Conservation (phyloP, 306 rosid species). For the Carpinus fangiana region DNA sequence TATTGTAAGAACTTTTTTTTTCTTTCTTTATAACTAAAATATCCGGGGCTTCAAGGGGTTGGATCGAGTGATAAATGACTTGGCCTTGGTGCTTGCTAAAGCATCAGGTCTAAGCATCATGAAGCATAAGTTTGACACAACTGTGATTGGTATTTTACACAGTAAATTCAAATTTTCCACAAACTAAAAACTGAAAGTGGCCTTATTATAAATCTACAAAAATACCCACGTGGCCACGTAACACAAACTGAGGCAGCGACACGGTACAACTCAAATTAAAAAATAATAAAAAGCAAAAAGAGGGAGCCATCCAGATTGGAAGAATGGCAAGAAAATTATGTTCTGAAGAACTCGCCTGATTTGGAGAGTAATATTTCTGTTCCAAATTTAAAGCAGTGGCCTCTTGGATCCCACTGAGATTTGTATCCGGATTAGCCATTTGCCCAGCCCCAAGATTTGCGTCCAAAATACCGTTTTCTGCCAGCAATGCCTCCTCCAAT, state of each 20-base stretch:
- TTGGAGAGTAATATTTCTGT: slow-evolving; percentile 45
- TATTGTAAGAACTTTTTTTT: neutral
- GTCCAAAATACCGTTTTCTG: slow-evolving; percentile 66
- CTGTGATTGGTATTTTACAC: neutral
- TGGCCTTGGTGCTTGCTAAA: no score
- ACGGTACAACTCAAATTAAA: neutral
- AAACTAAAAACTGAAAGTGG: neutral
- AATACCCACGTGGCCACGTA: neutral
- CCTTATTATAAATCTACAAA: neutral
- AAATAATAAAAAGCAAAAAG: neutral
- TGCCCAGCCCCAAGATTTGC: slow-evolving; percentile 44
- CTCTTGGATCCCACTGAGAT: slow-evolving; percentile 36
- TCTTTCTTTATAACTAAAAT: no score
- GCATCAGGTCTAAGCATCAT: no score
- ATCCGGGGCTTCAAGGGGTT: no score
- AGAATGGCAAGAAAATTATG: slow-evolving; percentile 16
- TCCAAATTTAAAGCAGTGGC: slow-evolving; percentile 48
- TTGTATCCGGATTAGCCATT: slow-evolving; percentile 34
- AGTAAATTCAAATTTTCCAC: neutral
- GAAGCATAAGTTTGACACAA: no score
- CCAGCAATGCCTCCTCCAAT: slow-evolving; percentile 87
- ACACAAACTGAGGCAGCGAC: neutral
- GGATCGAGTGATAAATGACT: no score
- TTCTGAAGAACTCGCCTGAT: slow-evolving; percentile 36
- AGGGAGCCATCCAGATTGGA: neutral